Evolutionary conservation across 345 rosid species (phyloP), one percentile per base, ranked within the genome.

Genomic region (Pugionium dolabratum): DNA sequence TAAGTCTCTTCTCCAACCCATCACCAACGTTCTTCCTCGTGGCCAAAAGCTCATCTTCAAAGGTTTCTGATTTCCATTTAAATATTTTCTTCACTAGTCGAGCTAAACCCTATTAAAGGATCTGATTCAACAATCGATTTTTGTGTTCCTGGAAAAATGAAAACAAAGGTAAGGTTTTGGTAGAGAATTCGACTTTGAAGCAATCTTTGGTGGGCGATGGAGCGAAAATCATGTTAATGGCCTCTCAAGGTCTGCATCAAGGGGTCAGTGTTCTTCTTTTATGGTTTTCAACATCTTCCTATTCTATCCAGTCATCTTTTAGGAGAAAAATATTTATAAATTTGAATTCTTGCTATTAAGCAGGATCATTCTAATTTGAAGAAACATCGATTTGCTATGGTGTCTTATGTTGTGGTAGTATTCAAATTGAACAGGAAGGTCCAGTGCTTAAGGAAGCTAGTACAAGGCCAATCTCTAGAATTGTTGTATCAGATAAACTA

Each of bases 31-130:
- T 64, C 97, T 93, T 69, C 87, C 97, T 40, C 97, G 97, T 9
- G 98, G 98, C 34, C 98, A 89, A 69, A 89, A 85, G 78, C 88
- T 92, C 80, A 92, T 92, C 68, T 87, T 70, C 69, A 89, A 86
- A 81, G 98, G 96, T 92, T 34, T 34, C 25, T 58, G 6, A 37
- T 9, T 31, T 2, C 10, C 39, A 7, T 58, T 59, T 26, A 1
- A 36, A 25, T 6, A 4, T 0, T 4, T 8, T 30, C 4, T 10
- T 44, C 35, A 3, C 0, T 10, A 54, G 55, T 53, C 1, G 30
- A 58, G 34, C 49, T 51, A 7, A 35, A 44, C 40, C 6, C 31
- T 56, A 2, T 3, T n/a, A 26, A 7, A 25, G 53, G 47, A 53
- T 70, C 45, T 35, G 6, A 9, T 4, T 72, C 25, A 40, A 64